These are phyloP conservation scores for Petasospora rhodanensis DNA, from an alignment of 1,139 yeast genomes.

Conservation along the genomic window DNA sequence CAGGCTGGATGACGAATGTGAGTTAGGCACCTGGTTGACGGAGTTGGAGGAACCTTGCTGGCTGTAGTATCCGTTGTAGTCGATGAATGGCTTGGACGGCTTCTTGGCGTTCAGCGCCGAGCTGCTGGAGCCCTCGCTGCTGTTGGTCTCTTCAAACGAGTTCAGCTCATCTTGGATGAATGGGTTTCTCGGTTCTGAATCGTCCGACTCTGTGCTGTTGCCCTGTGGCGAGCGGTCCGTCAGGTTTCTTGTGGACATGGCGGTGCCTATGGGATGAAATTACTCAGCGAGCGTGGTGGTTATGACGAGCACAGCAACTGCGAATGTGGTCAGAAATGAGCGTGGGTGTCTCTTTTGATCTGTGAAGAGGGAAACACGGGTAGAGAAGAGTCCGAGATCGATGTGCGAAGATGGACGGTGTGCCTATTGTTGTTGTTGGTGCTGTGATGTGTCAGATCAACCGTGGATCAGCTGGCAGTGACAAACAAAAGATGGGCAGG, in stretches of 20 bases:
- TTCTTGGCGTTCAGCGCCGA: constrained; percentile 19
- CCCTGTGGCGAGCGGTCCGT: constrained; percentile 26
- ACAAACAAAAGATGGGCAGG: no score
- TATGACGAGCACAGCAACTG: no score
- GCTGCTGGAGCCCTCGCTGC: constrained; percentile 22
- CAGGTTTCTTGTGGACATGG: constrained; percentile 28
- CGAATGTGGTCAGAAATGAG: no score
- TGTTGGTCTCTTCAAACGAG: constrained; percentile 22
- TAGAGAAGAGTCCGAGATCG: no score
- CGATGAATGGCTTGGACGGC: constrained; percentile 35
- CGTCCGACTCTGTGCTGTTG: constrained; percentile 20
- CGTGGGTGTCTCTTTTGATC: no score
- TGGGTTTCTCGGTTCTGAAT: constrained; percentile 23
- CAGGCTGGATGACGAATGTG: constrained; percentile 22
- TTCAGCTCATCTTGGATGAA: constrained; percentile 22
- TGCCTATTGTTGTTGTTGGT: no score
- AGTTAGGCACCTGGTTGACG: constrained; percentile 13
- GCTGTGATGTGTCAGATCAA: no score
- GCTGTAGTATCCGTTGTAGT: constrained; percentile 42
- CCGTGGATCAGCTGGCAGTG: no score
- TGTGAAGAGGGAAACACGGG: no score
- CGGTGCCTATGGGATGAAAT: no score
- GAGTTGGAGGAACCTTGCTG: constrained; percentile 38
- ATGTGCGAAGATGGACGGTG: no score
- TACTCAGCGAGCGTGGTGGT: no score